phyloP scores from a whole-genome alignment of 148 eudicot genomes.

The Rhododendron ferrugineum region DNA sequence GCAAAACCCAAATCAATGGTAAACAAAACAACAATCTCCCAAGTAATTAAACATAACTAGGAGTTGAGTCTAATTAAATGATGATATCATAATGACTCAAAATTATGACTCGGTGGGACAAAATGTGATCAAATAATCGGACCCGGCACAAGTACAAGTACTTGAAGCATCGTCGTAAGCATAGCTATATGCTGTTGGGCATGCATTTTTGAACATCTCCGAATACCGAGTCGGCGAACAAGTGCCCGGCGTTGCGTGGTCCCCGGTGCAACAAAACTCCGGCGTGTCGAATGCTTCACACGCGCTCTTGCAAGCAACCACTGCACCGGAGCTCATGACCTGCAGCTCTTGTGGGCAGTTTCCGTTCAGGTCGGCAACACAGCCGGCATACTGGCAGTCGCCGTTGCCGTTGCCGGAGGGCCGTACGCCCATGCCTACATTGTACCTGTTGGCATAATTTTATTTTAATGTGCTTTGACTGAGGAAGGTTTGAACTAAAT shows the following conservation, averaged over 20 bases:
- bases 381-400: constrained; percentile 63
- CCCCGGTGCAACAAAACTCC: background rate
- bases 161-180: constrained; percentile 85
- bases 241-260: constrained; percentile 27
- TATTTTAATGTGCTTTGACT: too few species aligned
- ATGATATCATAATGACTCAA: background rate
- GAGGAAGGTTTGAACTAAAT: too few species aligned
- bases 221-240: constrained; percentile 65
- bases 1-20: background rate
- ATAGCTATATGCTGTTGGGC: constrained; percentile 78
- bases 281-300: background rate
- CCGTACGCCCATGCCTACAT: constrained; percentile 49
- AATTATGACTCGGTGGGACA: constrained; percentile 34
- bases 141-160: constrained; percentile 67
- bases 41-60: background rate
- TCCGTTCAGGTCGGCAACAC: constrained; percentile 47
- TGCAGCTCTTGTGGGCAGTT: constrained; percentile 56
- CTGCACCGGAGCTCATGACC: constrained; percentile 30
- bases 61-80: background rate
- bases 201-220: constrained; percentile 63
- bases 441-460: constrained; percentile 33
- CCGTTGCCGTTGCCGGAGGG: constrained; percentile 41
- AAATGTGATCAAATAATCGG: constrained; percentile 70
- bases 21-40: background rate
- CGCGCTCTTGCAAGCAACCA: constrained; percentile 28